Evolutionary conservation across 768 basidiomycete species (phyloP).

Genomic region (Pisolithus microcarpus): DNA sequence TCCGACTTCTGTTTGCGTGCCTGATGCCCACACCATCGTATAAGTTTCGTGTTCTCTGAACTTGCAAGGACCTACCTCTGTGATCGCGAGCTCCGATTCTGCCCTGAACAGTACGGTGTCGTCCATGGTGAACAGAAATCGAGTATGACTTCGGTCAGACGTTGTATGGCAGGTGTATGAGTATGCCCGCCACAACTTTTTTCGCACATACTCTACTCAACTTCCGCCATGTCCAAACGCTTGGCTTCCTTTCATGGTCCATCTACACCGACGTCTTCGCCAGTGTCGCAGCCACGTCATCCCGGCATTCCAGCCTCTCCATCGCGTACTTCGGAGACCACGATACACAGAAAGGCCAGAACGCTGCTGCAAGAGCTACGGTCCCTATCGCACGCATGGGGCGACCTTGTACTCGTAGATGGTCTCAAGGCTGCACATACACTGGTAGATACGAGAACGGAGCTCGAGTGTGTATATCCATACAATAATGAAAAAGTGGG

Average conservation of each 20-base stretch:
- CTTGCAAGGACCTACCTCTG: conserved; percentile 13
- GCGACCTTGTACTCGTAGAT: conserved; percentile 72
- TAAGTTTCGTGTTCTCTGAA: not conserved
- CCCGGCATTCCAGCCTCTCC: conserved; percentile 38
- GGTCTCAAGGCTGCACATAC: conserved; percentile 69
- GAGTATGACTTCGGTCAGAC: not conserved
- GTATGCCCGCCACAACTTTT: no score
- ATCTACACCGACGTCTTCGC: conserved; percentile 66
- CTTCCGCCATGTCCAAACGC: conserved; percentile 40
- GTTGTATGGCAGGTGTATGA: no score
- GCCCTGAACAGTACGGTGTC: conserved; percentile 23
- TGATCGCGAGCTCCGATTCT: conserved; percentile 27
- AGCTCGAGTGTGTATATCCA: conserved; percentile 63
- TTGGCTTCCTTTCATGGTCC: conserved; percentile 76
- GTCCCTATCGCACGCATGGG: conserved; percentile 64
- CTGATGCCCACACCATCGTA: conserved; percentile 28
- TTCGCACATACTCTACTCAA: no score
- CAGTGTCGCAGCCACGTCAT: conserved; percentile 40
- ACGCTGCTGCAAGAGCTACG: conserved; percentile 62
- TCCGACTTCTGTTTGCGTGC: conserved; percentile 68
- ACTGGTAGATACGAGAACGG: conserved; percentile 72
- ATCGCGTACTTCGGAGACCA: conserved; percentile 50
- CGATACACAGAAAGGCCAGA: conserved; percentile 74
- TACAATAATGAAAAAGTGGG: not conserved
- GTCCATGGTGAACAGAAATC: conserved; percentile 15